Evolutionary conservation across 352 stramenopile genomes (phyloP), one percentile per base, ranked within the genome.

Genomic region (Phytopythium delawarense): DNA sequence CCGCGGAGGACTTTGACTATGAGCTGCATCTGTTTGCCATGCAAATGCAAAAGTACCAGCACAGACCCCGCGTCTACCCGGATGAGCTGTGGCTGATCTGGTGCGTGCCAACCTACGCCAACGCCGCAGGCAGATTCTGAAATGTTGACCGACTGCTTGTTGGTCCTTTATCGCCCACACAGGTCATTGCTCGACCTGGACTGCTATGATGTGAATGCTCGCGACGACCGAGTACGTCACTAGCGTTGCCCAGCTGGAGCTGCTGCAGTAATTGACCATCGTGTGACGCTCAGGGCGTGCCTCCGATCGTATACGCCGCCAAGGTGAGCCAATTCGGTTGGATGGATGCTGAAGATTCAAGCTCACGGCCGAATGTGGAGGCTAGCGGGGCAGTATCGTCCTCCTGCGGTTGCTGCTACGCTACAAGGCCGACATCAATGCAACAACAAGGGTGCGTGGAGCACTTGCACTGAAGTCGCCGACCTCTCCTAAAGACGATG

Each of bases 401-500:
- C 67, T 89, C 12, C 32, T 89, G 25, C 70, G 69, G 8, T 52
- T 89, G 44, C 61, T 89, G 25, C 64, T 89, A 6, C 67, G 76
- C 37, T 88, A 88, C 59, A 78, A 80, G 18, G 80, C 76, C 4
- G 70, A 89, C 48, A 71, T 89, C 32, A 88, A 88, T 48, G 76
- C 74, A 2, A 20, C 74, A 4, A 79, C 80, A 4, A 78, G 65
- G 56, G 76, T 89, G 15, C 45, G 57, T 32, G 12, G 21, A 48
- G 13, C 18, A 32, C 18, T 21, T 57, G 0, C n/a, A 21, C 11
- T 37, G 23, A 4, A 40, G 49, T 15, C 42, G 39, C 32, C 28
- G 20, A 46, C 7, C 20, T 40, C 23, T 56, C 13, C 20, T 40
- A n/a, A 34, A 32, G 28, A 32, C 28, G 40, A 4, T 55, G 15